These are phyloP conservation scores for Zanthoxylum bungeanum DNA, from an alignment of 345 rosid species.

Conservation along the genomic window DNA sequence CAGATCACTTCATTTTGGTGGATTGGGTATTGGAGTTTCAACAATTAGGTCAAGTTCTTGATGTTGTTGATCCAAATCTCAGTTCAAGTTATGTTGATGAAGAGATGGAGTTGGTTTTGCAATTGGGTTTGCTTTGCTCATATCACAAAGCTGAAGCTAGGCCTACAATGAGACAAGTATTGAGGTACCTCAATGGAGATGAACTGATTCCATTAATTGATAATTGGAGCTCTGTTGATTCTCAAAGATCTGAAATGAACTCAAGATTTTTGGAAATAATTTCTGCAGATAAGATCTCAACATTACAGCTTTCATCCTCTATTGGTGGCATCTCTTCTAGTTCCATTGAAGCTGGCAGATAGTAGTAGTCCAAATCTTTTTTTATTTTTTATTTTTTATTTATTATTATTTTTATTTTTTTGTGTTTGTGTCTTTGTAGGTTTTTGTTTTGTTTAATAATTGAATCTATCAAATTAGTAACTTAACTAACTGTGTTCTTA, in stretches of 20 bases:
- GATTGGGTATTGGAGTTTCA: slow-evolving; percentile 38
- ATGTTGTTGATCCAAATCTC: slow-evolving; percentile 45
- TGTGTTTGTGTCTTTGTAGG: too few relatives aligned
- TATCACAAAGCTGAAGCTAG: slow-evolving; percentile 38
- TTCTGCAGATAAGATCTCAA: slow-evolving; percentile 22
- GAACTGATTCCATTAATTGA: slow-evolving; percentile 36
- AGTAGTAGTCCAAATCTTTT: slow-evolving; percentile 3
- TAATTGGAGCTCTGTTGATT: slow-evolving; percentile 19
- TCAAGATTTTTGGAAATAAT: slow-evolving; percentile 18
- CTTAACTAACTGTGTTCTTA: too few relatives aligned
- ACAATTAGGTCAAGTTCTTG: slow-evolving; percentile 28
- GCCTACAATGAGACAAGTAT: slow-evolving; percentile 58
- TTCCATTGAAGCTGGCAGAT: slow-evolving; percentile 43
- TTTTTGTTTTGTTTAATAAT: not conserved
- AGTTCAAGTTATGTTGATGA: slow-evolving; percentile 23
- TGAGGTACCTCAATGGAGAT: slow-evolving; percentile 50
- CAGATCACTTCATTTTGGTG: slow-evolving; percentile 24
- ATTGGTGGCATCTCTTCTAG: slow-evolving; percentile 23
- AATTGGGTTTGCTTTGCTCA: slow-evolving; percentile 53
- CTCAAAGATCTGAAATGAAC: slow-evolving; percentile 16
- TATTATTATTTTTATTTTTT: not conserved
- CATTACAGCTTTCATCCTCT: slow-evolving; percentile 28
- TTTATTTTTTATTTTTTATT: not conserved
- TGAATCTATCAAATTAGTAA: too few relatives aligned
- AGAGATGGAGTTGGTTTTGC: slow-evolving; percentile 48